Base-by-base conservation (phyloP, 805 yeast species). In the Metschnikowia rubicola region DNA sequence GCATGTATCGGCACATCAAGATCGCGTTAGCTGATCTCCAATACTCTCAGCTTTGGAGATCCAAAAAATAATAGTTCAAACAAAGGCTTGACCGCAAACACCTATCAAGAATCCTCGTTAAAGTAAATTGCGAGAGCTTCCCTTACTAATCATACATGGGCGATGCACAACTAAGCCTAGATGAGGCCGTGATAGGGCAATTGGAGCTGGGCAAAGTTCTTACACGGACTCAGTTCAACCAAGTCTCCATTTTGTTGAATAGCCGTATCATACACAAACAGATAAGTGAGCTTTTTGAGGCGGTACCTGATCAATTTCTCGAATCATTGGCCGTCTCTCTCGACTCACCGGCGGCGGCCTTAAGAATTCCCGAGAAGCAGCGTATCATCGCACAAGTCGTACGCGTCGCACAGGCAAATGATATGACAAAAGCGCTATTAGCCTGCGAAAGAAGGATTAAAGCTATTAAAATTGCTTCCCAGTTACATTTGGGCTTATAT, bases 1-100 rank as follows among this genome's bases (percentile, higher is more conserved):
- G 47, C 29, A 26, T 29, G 30, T 3, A 43, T 42, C 47, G 35
- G 30, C 39, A 38, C 47, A 43, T 43, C 47, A 43, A 37, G 41
- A 43, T 35, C 38, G 29, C 38, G 36, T 11, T 34, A 13, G 17
- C 17, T 15, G 17, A 7, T 10, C 36, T 15, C 5, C 26, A 21
- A 21, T 21, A 21, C 26, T 21, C 26, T 21, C 26, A 21, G 7
- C 26, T 21, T 21, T 21, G 26, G 26, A 21, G 36, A 34, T 15
- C 17, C 13, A 5, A 15, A 12, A 34, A 13, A 13, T 8, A n/a
- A 10, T 12, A 7, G 12, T 13, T 7, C 10, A 15, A 8, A 12
- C 12, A 11, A 34, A n/a, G 13, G 21, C 11, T 34, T 34, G 17
- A 10, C 17, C 21, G 36, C 13, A 34, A 11, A 34, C 8, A 8